Evolutionary conservation across 1,284 basidiomycete genomes (phyloP).

Genomic region (Ustilago trichophora): DNA sequence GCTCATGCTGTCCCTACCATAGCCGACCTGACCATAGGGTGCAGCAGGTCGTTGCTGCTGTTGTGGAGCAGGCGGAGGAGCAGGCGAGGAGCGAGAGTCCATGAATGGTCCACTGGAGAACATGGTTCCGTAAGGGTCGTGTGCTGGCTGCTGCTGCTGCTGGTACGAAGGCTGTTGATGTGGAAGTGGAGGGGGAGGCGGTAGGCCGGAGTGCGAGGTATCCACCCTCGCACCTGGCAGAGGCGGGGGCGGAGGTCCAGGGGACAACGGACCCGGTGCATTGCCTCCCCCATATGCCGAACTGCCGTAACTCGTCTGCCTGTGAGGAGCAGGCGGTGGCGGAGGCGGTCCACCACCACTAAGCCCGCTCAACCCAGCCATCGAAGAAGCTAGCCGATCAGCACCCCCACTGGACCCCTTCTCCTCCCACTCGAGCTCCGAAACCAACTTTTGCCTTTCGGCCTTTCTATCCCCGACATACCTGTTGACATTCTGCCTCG

Average conservation of each 20-base stretch:
- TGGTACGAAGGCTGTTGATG: slow-evolving; percentile 13
- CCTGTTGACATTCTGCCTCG: slow-evolving; percentile 73
- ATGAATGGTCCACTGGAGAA: slow-evolving; percentile 35
- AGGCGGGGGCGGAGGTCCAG: slow-evolving; percentile 26
- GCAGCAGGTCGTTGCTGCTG: slow-evolving; percentile 8
- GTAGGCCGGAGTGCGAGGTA: not conserved
- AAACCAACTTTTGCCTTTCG: slow-evolving; percentile 77
- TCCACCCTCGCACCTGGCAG: slow-evolving; percentile 13
- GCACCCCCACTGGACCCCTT: slow-evolving; percentile 67
- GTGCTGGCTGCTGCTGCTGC: slow-evolving; percentile 5
- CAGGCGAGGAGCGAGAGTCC: slow-evolving; percentile 26
- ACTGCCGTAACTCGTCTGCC: slow-evolving; percentile 38
- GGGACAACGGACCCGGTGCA: slow-evolving; percentile 8
- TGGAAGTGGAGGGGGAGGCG: slow-evolving; percentile 7
- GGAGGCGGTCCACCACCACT: slow-evolving; percentile 19
- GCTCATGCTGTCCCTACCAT: slow-evolving; percentile 1
- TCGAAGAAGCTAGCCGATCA: slow-evolving; percentile 6
- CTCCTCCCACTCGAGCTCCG: slow-evolving; percentile 78
- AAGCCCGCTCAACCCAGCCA: slow-evolving; percentile 23
- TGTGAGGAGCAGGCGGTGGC: slow-evolving; percentile 19
- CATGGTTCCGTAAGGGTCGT: slow-evolving; percentile 35
- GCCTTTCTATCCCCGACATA: slow-evolving; percentile 76
- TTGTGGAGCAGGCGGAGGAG: slow-evolving; percentile 5
- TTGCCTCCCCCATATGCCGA: slow-evolving; percentile 10
- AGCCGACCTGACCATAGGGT: slow-evolving; percentile 12